These are phyloP conservation scores for Russula sp. DNA, from an alignment of 768 basidiomycete genomes.

Conservation along the genomic window DNA sequence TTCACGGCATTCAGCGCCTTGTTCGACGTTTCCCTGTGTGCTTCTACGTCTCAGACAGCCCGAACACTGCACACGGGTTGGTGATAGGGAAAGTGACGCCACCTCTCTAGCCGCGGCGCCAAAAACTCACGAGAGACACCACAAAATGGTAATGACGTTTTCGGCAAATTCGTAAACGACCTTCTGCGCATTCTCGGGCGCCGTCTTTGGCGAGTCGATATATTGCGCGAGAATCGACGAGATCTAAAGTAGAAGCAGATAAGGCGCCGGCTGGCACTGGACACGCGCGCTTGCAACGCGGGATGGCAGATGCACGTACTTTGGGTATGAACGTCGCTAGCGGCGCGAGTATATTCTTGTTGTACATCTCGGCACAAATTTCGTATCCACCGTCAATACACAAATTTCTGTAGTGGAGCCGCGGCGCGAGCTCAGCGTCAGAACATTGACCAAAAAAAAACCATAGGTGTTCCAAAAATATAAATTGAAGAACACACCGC, in stretches of 20 bases:
- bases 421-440: not conserved
- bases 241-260: slow-evolving; percentile 44
- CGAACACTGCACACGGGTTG: slow-evolving; percentile 16
- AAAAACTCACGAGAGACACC: slow-evolving; percentile 86
- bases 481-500: slow-evolving; percentile 46
- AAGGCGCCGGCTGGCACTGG: not conserved
- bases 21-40: slow-evolving; percentile 77
- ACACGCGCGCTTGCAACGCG: too few species aligned
- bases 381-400: slow-evolving; percentile 95
- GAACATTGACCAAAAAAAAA: not conserved
- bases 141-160: slow-evolving; percentile 86
- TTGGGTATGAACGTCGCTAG: slow-evolving; percentile 73
- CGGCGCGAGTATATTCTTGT: slow-evolving; percentile 84
- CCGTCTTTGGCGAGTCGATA: slow-evolving; percentile 51
- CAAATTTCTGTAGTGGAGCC: slow-evolving; percentile 56
- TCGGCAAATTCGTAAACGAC: slow-evolving; percentile 85
- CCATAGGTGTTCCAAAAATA: not conserved
- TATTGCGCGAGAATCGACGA: slow-evolving; percentile 65
- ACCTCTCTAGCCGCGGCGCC: too few species aligned
- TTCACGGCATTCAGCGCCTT: slow-evolving; percentile 88
- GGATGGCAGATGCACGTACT: slow-evolving; percentile 35
- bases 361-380: slow-evolving; percentile 95
- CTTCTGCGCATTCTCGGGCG: slow-evolving; percentile 64
- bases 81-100: not conserved
- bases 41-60: slow-evolving; percentile 24